Evolutionary conservation across 768 basidiomycete genomes (phyloP).

Genomic region (Leccinum fibrillosum): DNA sequence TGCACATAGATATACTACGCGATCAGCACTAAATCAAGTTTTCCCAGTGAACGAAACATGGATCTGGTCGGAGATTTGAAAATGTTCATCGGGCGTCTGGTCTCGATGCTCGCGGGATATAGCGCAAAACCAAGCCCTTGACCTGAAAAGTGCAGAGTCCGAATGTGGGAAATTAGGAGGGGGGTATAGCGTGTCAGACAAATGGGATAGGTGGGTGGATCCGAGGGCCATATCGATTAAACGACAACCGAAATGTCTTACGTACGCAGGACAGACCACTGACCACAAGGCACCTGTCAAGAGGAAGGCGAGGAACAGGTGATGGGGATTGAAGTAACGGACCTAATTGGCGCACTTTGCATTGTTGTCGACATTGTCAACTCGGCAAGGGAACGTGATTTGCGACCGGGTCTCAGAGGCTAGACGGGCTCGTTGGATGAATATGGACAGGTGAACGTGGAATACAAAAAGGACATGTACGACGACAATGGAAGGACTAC

Average conservation of each 20-base stretch:
- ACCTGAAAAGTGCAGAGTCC: conserved; percentile 30
- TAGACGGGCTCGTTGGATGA: conserved; percentile 14
- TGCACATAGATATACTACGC: conserved; percentile 40
- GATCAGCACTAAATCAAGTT: conserved; percentile 37
- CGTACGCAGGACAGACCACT: conserved; percentile 28
- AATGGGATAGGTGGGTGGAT: conserved; percentile 34
- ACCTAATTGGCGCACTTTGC: conserved; percentile 33
- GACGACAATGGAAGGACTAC: conserved; percentile 23
- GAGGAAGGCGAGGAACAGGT: conserved; percentile 27
- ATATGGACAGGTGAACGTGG: conserved; percentile 22
- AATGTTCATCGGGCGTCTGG: conserved; percentile 33
- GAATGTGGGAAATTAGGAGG: conserved; percentile 32
- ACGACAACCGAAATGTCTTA: conserved; percentile 35
- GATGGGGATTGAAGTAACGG: conserved; percentile 27
- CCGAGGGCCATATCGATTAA: conserved; percentile 38
- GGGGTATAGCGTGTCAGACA: conserved; percentile 29
- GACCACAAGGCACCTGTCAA: conserved; percentile 35
- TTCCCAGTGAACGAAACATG: conserved; percentile 35
- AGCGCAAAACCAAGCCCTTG: conserved; percentile 31
- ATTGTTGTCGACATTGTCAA: conserved; percentile 30
- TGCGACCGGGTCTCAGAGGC: conserved; percentile 30
- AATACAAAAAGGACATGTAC: conserved; percentile 28
- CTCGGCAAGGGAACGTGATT: conserved; percentile 23
- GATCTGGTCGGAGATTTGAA: conserved; percentile 39
- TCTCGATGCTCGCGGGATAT: conserved; percentile 38